These are phyloP conservation scores for Colletotrichum agaves DNA, from an alignment of 2,329 filamentous ascomycete genomes.

Conservation along the genomic window DNA sequence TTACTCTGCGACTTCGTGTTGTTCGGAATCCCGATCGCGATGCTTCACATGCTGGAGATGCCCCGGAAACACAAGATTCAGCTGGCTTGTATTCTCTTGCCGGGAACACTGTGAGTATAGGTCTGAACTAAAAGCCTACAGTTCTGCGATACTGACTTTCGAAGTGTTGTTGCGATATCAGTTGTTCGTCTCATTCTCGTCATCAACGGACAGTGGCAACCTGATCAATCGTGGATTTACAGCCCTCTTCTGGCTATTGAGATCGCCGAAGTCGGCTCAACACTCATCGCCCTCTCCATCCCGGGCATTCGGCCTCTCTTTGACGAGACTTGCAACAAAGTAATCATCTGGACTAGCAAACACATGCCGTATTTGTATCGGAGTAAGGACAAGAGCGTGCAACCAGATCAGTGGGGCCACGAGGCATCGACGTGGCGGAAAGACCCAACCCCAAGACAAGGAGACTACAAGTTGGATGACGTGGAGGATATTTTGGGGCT, in stretches of 20 bases:
- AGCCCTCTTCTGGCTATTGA: conserved; percentile 61
- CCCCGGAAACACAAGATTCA: conserved; percentile 57
- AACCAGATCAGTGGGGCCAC: conserved; percentile 8
- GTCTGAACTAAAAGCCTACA: no score
- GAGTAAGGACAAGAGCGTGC: neutral
- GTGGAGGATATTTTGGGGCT: neutral
- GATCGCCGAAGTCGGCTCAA: conserved; percentile 61
- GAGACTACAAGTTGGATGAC: conserved; percentile 8
- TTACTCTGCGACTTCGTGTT: conserved; percentile 61
- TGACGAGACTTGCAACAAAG: neutral
- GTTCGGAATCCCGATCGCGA: conserved; percentile 60
- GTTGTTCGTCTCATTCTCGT: conserved; percentile 58
- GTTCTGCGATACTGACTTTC: neutral
- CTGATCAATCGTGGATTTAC: conserved; percentile 62
- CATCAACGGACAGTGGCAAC: conserved; percentile 57
- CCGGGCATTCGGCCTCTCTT: conserved; percentile 59
- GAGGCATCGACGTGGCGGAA: conserved; percentile 21
- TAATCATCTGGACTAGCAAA: neutral
- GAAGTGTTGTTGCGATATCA: conserved; percentile 60
- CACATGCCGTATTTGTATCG: neutral
- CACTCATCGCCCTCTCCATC: conserved; percentile 61
- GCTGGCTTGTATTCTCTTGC: conserved; percentile 58
- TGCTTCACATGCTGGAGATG: conserved; percentile 58
- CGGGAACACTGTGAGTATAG: conserved; percentile 56
- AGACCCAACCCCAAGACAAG: neutral